These are phyloP conservation scores for Cutaneotrichosporon cavernicola DNA, from an alignment of 1,284 basidiomycete genomes.

Conservation along the genomic window DNA sequence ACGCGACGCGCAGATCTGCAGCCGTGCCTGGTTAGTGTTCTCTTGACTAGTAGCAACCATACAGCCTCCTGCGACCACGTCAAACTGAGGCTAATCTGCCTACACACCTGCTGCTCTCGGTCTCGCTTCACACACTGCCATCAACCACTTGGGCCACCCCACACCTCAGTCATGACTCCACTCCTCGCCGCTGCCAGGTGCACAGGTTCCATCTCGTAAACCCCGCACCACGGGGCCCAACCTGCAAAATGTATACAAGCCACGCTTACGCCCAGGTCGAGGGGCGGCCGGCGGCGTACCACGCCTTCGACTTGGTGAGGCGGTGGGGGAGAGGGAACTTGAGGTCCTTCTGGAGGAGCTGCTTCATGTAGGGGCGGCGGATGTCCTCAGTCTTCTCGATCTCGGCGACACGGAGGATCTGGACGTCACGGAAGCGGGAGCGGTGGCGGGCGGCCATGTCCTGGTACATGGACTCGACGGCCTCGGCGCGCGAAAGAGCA, in stretches of 20 bases:
- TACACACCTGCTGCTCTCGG: too few species aligned
- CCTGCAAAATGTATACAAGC: constrained; percentile 25
- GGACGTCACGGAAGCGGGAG: constrained; percentile 96
- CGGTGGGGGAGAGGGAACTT: constrained; percentile 99
- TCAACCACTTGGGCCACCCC: not conserved
- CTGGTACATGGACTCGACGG: constrained; percentile 96
- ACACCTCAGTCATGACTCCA: not conserved
- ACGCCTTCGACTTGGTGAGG: constrained; percentile 53
- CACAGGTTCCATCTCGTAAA: constrained; percentile 40
- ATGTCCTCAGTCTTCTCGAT: constrained; percentile 88
- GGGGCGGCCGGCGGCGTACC: constrained; percentile 56
- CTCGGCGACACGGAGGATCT: constrained; percentile 60
- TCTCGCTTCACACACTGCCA: not conserved
- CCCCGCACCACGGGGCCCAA: constrained; percentile 28
- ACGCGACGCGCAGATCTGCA: not conserved
- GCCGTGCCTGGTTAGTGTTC: not conserved
- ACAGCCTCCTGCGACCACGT: not conserved
- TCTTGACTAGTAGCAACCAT: too few species aligned
- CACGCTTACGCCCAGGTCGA: constrained; percentile 50
- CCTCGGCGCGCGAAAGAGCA: constrained; percentile 89
- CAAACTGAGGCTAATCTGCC: not conserved
- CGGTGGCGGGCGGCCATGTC: constrained; percentile 99
- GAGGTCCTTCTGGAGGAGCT: constrained; percentile 83
- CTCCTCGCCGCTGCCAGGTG: constrained; percentile 7
- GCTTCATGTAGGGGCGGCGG: constrained; percentile 89